A percentile compares a stretch with the other conserved stretches of the same genome.
Evolutionary conservation across 2,329 filamentous ascomycete species (phyloP).

Genomic region (Atkinsonella texensis): DNA sequence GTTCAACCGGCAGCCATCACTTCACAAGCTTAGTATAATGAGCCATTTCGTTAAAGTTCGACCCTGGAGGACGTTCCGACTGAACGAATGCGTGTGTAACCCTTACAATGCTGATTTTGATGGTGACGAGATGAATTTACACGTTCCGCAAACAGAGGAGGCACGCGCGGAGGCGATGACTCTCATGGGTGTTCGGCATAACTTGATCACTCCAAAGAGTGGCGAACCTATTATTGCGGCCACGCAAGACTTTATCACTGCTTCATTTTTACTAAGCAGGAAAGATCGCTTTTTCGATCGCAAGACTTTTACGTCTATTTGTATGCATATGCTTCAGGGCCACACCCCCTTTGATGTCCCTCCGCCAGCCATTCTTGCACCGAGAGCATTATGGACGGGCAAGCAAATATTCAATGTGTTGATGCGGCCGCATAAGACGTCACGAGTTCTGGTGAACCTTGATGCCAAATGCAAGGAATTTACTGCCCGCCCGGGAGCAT

Average conservation of each 20-base stretch:
- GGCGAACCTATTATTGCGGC: slow-evolving; percentile 96
- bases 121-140: slow-evolving; percentile 97
- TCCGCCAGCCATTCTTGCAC: slow-evolving; percentile 75
- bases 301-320: slow-evolving; percentile 77
- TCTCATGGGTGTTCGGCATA: slow-evolving; percentile 96
- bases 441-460: slow-evolving; percentile 74
- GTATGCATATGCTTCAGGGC: slow-evolving; percentile 85
- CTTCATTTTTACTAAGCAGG: slow-evolving; percentile 78
- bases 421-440: slow-evolving; percentile 78
- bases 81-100: slow-evolving; percentile 96
- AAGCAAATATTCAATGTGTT: slow-evolving; percentile 93
- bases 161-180: slow-evolving; percentile 90
- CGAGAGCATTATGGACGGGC: slow-evolving; percentile 83
- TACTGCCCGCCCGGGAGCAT: slow-evolving; percentile 42
- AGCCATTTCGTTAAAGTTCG: slow-evolving; percentile 88
- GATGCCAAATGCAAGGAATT: slow-evolving; percentile 86
- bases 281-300: slow-evolving; percentile 92
- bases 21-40: slow-evolving; percentile 98
- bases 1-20: slow-evolving; percentile 94
- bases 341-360: slow-evolving; percentile 71
- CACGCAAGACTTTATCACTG: slow-evolving; percentile 99
- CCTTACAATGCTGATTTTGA: slow-evolving; percentile 99
- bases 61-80: slow-evolving; percentile 87
- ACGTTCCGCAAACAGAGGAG: slow-evolving; percentile 96
- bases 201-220: slow-evolving; percentile 90